Evolutionary conservation across 345 rosid genomes (phyloP), one percentile per base, ranked within the genome.

Genomic region (Psidium guajava): DNA sequence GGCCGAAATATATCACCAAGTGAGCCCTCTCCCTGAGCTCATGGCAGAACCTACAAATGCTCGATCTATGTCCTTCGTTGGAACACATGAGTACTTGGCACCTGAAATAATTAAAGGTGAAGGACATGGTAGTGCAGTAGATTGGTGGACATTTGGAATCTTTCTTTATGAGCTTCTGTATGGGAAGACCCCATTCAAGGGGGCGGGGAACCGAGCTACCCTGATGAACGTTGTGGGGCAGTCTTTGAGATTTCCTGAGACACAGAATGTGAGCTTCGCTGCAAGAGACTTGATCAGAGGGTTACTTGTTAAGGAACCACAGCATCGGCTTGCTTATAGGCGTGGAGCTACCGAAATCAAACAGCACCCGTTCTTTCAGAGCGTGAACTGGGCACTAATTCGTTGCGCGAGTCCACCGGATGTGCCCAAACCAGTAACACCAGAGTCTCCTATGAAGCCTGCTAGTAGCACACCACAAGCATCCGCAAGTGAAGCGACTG

Each of bases 91-190:
- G 87, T 90, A 90, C 85, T 84, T 90, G 87, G 92, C 92, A 25
- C 92, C 92, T 13, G 92, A 90, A 86, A 90, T 90, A 36, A 90
- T 90, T 51, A 88, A 90, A 81, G 92, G 92, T 52, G 92, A 90
- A 87, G 92, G 92, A 81, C 92, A 90, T 85, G 92, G 92, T 32
- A 89, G 91, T 54, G 92, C 92, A 25, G 92, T 90, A 12, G 92
- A 90, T 84, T 90, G 92, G 92, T 90, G 92, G 92, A 90, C 91
- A n/a, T 90, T 87, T 47, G 92, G 92, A 64, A 86, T 89, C 58
- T 89, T 90, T 85, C 92, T 90, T 7, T 89, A 89, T 54, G 92
- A 90, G 85, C 91, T 90, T 51, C 58, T 90, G 85, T 90, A 83
- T 40, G 92, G 92, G 80, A 90, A 87, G 86, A 90, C 92, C 15